These are phyloP conservation scores for Lactarius tabidus DNA, from an alignment of 768 basidiomycete species.

Conservation along the genomic window DNA sequence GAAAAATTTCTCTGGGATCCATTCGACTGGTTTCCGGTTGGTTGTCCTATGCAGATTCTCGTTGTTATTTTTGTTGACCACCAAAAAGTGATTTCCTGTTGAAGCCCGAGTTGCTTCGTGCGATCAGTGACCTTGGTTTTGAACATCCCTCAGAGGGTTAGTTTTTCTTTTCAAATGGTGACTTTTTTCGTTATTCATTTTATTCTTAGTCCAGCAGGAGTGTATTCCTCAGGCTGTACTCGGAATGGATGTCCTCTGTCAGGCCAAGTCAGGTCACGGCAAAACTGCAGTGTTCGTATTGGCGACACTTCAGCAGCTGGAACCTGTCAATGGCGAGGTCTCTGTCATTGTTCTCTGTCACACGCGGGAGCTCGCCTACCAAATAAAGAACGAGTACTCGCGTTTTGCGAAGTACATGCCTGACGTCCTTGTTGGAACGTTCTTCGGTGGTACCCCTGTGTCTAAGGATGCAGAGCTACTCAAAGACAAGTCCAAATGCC, in stretches of 20 bases:
- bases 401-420: constrained; percentile 99
- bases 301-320: constrained; percentile 95
- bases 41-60: constrained; percentile 25
- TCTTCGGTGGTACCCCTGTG: constrained; percentile 96
- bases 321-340: constrained; percentile 97
- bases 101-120: constrained; percentile 94
- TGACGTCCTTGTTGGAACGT: constrained; percentile 93
- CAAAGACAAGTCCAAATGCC: constrained; percentile 95
- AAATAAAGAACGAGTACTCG: constrained; percentile 99
- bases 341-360: constrained; percentile 98
- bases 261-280: constrained; percentile 98
- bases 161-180: constrained; percentile 18
- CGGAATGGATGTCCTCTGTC: constrained; percentile 99
- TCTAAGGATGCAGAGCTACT: constrained; percentile 91
- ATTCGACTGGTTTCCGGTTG: constrained; percentile 98
- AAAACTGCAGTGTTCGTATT: constrained; percentile 99
- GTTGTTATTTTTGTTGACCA: constrained; percentile 15
- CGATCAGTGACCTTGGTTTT: constrained; percentile 99
- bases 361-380: constrained; percentile 98
- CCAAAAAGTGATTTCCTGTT: constrained; percentile 85
- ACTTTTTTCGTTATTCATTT: constrained; percentile 3
- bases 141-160: constrained; percentile 99
- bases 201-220: constrained; percentile 87
- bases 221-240: constrained; percentile 99
- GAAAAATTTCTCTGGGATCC: constrained; percentile 99